Conservation (phyloP, 176 grass and related monocot species). For the Thalia dealbata region DNA sequence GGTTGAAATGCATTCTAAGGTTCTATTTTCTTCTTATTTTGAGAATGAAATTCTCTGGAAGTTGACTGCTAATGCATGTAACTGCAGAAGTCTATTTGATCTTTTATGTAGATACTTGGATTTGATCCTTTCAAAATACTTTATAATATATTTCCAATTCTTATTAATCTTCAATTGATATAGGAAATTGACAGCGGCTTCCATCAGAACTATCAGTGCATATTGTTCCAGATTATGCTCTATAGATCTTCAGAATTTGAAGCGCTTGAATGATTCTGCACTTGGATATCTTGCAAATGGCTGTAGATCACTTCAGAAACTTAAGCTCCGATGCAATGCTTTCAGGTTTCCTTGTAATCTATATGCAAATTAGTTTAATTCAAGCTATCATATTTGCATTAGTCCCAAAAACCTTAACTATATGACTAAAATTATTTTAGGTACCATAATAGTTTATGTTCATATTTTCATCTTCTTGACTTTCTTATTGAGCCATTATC, state of each 20-base stretch:
- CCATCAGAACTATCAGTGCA: constrained; percentile 59
- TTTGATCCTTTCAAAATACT: neutral
- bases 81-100: constrained; percentile 1
- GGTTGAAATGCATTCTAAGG: neutral
- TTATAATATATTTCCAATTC: constrained; percentile 19
- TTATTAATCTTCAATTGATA: constrained; percentile 23
- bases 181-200: constrained; percentile 71
- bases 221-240: constrained; percentile 44
- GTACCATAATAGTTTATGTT: neutral
- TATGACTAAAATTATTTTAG: neutral
- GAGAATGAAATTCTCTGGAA: neutral
- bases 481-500: neutral
- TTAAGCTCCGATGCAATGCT: constrained; percentile 47
- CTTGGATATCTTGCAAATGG: constrained; percentile 42
- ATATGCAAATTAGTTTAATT: neutral
- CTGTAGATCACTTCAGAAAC: constrained; percentile 40
- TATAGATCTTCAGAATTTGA: constrained; percentile 51
- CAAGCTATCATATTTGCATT: neutral
- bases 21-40: neutral
- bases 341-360: constrained; percentile 35
- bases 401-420: neutral
- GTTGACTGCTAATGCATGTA: neutral
- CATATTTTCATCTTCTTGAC: neutral
- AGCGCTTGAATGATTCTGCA: constrained; percentile 35
- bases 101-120: neutral